These are phyloP conservation scores for Aristolochia contorta DNA, from an alignment of 164 flowering plant species.

Conservation along the genomic window DNA sequence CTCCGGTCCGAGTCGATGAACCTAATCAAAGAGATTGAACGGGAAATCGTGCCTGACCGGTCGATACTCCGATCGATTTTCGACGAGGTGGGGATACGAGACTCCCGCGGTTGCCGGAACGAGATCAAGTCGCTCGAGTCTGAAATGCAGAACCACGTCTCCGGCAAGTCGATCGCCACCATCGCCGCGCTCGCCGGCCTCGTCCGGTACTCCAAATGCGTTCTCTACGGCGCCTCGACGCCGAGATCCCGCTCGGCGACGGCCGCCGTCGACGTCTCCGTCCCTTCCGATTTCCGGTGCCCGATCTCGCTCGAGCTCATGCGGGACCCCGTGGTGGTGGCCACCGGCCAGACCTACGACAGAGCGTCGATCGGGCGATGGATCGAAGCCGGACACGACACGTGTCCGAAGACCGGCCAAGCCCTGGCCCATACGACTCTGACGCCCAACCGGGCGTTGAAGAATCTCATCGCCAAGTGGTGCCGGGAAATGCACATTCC, in stretches of 20 bases:
- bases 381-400: constrained; percentile 73
- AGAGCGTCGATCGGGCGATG: constrained; percentile 51
- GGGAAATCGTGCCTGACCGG: constrained; percentile 49
- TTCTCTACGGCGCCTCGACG: constrained; percentile 51
- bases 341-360: constrained; percentile 91
- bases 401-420: constrained; percentile 94
- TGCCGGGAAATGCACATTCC: constrained; percentile 67
- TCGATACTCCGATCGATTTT: constrained; percentile 29
- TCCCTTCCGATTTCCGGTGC: constrained; percentile 76
- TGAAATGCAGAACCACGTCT: constrained; percentile 44
- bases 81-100: constrained; percentile 25
- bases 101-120: constrained; percentile 39
- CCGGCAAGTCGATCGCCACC: constrained; percentile 30
- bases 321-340: constrained; percentile 81
- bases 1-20: constrained; percentile 30
- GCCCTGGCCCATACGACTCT: constrained; percentile 41
- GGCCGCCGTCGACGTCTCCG: background rate
- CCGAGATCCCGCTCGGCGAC: constrained; percentile 8
- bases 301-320: constrained; percentile 77
- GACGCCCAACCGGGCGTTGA: constrained; percentile 56
- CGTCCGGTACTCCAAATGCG: constrained; percentile 66
- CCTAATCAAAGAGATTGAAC: constrained; percentile 44
- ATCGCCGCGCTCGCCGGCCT: constrained; percentile 53
- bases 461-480: constrained; percentile 65
- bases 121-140: constrained; percentile 70